These are phyloP conservation scores for Exutisphaerella laricina DNA, from an alignment of 2,329 filamentous ascomycete genomes.

Conservation along the genomic window DNA sequence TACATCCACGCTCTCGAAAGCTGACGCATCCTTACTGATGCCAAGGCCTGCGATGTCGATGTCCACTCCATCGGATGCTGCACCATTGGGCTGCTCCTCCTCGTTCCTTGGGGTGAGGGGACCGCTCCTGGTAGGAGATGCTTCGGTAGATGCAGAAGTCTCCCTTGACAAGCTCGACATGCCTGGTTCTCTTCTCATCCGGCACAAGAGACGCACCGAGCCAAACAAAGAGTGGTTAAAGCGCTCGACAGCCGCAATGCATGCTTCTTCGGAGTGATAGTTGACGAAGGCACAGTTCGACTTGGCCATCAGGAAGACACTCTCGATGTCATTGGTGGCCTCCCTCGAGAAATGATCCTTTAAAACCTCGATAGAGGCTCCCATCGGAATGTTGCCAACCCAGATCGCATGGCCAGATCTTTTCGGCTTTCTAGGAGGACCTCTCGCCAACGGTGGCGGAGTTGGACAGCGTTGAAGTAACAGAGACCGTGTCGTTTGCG, in stretches of 20 bases:
- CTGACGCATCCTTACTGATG: slow-evolving; percentile 1
- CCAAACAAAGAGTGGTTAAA: slow-evolving; percentile 89
- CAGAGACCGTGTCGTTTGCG: neutral
- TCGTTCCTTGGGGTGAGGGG: neutral
- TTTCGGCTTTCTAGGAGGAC: slow-evolving; percentile 59
- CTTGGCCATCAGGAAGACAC: slow-evolving; percentile 87
- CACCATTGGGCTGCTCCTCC: neutral
- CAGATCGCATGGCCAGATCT: slow-evolving; percentile 81
- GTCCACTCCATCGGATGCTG: neutral
- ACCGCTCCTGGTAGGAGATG: neutral
- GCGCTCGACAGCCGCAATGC: slow-evolving; percentile 67
- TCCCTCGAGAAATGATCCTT: slow-evolving; percentile 85
- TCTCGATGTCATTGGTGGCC: slow-evolving; percentile 69
- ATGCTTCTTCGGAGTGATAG: slow-evolving; percentile 73
- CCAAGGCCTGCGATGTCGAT: neutral
- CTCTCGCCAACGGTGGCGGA: slow-evolving; percentile 40
- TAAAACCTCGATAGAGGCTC: slow-evolving; percentile 72
- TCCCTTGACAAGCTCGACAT: neutral
- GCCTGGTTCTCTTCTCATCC: slow-evolving; percentile 53
- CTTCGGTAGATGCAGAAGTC: neutral
- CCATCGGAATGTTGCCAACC: slow-evolving; percentile 88
- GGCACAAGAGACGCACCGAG: slow-evolving; percentile 78
- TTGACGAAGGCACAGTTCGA: slow-evolving; percentile 98
- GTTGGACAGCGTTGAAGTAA: slow-evolving; percentile 16
- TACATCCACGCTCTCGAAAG: neutral